These are phyloP conservation scores for Torulaspora indica DNA, from an alignment of 805 yeast genomes.

Conservation along the genomic window DNA sequence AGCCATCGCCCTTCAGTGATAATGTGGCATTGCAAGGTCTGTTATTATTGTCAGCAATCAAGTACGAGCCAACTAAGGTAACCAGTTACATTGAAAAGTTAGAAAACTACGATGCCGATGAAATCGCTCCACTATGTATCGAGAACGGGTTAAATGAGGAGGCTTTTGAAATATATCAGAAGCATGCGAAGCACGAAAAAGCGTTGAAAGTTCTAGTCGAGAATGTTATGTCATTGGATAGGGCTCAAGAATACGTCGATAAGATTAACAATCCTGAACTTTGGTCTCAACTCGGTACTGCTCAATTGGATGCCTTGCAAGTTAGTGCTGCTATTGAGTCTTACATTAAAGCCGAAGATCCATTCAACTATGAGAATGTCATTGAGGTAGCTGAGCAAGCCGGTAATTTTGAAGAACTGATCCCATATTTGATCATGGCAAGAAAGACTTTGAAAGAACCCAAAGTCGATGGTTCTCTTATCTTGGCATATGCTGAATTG, in stretches of 20 bases:
- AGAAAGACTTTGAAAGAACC: conserved; percentile 89
- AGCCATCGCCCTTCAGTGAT: conserved; percentile 95
- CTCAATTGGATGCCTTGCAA: conserved; percentile 90
- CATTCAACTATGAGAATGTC: conserved; percentile 82
- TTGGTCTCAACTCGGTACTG: conserved; percentile 94
- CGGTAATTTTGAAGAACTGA: conserved; percentile 90
- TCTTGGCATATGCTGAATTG: conserved; percentile 78
- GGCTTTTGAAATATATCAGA: conserved; percentile 88
- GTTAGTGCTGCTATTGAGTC: conserved; percentile 88
- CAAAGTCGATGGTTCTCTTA: conserved; percentile 84
- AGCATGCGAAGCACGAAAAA: conserved; percentile 66
- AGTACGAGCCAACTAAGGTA: conserved; percentile 87
- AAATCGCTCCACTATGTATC: conserved; percentile 87
- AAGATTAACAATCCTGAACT: conserved; percentile 78
- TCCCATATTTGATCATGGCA: conserved; percentile 85
- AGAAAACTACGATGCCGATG: conserved; percentile 86
- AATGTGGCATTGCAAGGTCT: conserved; percentile 93
- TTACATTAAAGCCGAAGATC: conserved; percentile 86
- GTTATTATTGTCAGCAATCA: conserved; percentile 87
- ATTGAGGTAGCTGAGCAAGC: conserved; percentile 94
- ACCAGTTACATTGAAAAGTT: conserved; percentile 78
- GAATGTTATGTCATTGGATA: conserved; percentile 87
- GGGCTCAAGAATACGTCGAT: conserved; percentile 91
- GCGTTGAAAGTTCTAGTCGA: conserved; percentile 91
- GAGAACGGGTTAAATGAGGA: conserved; percentile 88